phyloP scores from a whole-genome alignment of 495 filamentous ascomycete species.

The Hypoxylon intermedium region DNA sequence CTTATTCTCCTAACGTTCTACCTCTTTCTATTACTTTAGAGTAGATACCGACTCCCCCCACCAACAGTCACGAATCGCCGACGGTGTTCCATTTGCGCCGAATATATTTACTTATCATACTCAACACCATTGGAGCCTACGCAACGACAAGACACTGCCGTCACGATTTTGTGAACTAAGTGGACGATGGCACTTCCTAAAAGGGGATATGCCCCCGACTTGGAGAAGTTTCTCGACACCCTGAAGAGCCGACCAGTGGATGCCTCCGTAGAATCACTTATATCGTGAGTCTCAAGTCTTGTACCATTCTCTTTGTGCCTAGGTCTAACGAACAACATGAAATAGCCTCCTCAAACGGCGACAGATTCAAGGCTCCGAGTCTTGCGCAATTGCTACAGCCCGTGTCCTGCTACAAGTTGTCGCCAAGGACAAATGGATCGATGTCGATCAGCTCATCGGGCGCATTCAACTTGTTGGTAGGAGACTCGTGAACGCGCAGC shows the following conservation, averaged over 20 bases:
- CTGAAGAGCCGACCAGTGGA: slow-evolving; percentile 75
- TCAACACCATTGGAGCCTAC: slow-evolving; percentile 6
- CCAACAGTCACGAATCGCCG: neutral
- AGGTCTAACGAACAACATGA: slow-evolving; percentile 1
- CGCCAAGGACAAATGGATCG: slow-evolving; percentile 70
- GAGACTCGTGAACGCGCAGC: slow-evolving; percentile 78
- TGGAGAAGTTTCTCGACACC: slow-evolving; percentile 78
- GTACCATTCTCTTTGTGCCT: slow-evolving; percentile 12
- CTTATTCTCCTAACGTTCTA: too few species aligned
- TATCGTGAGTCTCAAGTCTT: slow-evolving; percentile 66
- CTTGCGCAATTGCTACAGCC: slow-evolving; percentile 89
- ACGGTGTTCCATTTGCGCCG: slow-evolving; percentile 19
- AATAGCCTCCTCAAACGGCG: slow-evolving; percentile 83
- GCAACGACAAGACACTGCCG: neutral
- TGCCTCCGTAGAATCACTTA: slow-evolving; percentile 78
- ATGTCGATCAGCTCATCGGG: slow-evolving; percentile 77
- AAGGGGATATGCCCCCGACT: slow-evolving; percentile 65
- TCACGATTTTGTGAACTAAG: neutral
- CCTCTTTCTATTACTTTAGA: neutral
- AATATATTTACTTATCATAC: slow-evolving; percentile 4
- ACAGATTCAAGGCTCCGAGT: slow-evolving; percentile 84
- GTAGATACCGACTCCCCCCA: neutral
- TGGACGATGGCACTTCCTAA: slow-evolving; percentile 50
- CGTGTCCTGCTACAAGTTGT: slow-evolving; percentile 86
- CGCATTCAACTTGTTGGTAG: slow-evolving; percentile 77